Evolutionary conservation across 306 rosid species (phyloP).

Genomic region (Dryas octopetala): DNA sequence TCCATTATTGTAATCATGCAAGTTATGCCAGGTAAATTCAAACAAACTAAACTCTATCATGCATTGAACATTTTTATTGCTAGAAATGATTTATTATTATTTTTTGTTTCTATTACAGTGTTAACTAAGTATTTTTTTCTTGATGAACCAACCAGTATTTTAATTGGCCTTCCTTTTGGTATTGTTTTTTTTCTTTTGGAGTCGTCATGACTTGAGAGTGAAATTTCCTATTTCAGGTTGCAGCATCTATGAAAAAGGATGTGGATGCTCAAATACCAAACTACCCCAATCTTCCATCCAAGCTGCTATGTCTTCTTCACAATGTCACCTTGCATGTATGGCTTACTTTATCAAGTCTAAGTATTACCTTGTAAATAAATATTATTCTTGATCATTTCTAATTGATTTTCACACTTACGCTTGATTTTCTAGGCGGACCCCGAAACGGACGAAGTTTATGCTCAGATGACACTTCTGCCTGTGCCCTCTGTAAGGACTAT

Average conservation of each 20-base stretch:
- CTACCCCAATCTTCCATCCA: conserved; percentile 82
- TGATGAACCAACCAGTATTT: background rate
- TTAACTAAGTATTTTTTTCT: too few species aligned
- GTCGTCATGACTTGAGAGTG: conserved; percentile 9
- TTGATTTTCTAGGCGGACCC: conserved; percentile 73
- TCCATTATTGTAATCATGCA: background rate
- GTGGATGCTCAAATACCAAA: conserved; percentile 74
- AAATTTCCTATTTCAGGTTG: conserved; percentile 59
- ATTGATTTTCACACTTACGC: background rate
- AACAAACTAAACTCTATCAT: too few species aligned
- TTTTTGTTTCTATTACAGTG: background rate
- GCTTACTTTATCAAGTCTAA: background rate
- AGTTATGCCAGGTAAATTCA: too few species aligned
- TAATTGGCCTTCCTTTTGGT: too few species aligned
- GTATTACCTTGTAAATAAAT: background rate
- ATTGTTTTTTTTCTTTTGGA: background rate
- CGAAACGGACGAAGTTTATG: conserved; percentile 90
- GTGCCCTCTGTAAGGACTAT: conserved; percentile 62
- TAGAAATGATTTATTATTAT: background rate
- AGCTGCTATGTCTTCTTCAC: conserved; percentile 78
- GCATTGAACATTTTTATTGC: too few species aligned
- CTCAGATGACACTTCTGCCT: conserved; percentile 92
- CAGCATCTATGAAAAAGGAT: conserved; percentile 85
- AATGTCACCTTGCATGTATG: conserved; percentile 84
- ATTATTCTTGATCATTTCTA: background rate